Conservation (phyloP, 2,329 filamentous ascomycete genomes). For the Venturia effusa region DNA sequence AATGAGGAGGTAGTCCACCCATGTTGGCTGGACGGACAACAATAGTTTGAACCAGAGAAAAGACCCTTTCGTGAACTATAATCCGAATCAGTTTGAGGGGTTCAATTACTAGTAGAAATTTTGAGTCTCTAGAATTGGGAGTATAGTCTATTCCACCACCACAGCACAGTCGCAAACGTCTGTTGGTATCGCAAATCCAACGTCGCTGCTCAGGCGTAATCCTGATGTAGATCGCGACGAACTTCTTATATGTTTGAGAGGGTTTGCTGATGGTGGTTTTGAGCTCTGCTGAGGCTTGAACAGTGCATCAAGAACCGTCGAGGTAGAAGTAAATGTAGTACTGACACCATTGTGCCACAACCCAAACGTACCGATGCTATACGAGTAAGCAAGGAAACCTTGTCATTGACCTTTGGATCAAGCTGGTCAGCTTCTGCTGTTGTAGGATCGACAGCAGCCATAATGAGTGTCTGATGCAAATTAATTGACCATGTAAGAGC, state of each 20-base stretch:
- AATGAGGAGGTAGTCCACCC: slow-evolving; percentile 22
- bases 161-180: neutral
- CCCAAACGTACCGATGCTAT: neutral
- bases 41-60: slow-evolving; percentile 6
- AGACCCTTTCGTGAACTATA: neutral
- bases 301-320: neutral
- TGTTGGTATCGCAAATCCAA: neutral
- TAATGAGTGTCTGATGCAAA: neutral
- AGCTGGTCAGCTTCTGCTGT: neutral
- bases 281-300: neutral
- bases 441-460: neutral
- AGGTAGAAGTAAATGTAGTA: neutral
- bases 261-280: neutral
- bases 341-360: neutral
- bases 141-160: neutral
- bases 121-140: neutral
- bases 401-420: neutral
- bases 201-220: neutral
- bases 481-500: neutral
- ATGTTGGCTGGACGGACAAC: slow-evolving; percentile 10
- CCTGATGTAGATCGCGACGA: neutral
- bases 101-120: neutral
- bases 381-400: neutral
- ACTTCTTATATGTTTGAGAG: neutral
- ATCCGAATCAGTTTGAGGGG: neutral